Conservation (phyloP, 768 basidiomycete genomes). For the Leccinum disarticulatum region DNA sequence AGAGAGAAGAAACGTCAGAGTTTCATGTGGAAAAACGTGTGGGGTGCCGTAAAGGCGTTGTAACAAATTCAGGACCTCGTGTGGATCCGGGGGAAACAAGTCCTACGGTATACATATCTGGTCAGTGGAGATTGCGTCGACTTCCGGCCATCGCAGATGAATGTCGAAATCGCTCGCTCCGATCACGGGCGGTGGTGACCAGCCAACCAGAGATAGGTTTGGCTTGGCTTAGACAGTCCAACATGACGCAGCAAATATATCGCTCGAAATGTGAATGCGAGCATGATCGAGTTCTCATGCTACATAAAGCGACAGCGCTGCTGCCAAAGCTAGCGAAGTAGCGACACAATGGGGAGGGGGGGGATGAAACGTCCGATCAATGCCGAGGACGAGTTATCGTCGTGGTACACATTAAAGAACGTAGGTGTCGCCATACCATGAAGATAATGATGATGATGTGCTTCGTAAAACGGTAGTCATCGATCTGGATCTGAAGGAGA, state of each 20-base stretch:
- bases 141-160: conserved; percentile 1
- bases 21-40: neutral
- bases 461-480: conserved; percentile 6
- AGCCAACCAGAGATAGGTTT: neutral
- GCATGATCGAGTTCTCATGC: conserved; percentile 5
- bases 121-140: conserved; percentile 4
- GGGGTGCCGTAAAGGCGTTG: neutral
- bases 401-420: conserved; percentile 15
- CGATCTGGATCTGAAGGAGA: conserved; percentile 1
- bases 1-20: neutral
- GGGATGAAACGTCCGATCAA: conserved; percentile 2
- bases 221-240: neutral
- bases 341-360: conserved; percentile 15
- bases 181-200: neutral
- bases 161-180: neutral
- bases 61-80: neutral
- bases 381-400: conserved; percentile 4
- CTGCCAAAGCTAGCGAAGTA: conserved; percentile 11
- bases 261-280: conserved; percentile 4
- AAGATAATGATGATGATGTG: neutral
- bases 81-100: neutral
- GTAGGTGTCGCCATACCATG: conserved; percentile 9
- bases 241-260: neutral
- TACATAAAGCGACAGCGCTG: conserved; percentile 32
- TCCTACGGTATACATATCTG: neutral